Evolutionary conservation across 768 basidiomycete genomes (phyloP).

Genomic region (Suillus discolor): DNA sequence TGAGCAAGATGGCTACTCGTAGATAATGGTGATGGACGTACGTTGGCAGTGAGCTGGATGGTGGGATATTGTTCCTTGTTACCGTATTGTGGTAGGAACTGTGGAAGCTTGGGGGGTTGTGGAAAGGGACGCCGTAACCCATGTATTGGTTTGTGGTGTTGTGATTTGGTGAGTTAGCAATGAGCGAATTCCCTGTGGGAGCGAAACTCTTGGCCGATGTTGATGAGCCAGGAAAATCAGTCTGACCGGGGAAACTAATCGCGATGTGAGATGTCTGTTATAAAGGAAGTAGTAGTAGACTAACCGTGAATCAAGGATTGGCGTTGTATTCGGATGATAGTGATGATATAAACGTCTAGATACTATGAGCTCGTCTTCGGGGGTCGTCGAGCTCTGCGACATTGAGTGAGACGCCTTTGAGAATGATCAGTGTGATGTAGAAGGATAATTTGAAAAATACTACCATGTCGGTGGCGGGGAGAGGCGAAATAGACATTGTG

Average conservation of each 20-base stretch:
- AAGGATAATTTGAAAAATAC: too few species aligned
- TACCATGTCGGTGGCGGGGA: not conserved
- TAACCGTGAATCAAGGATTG: not conserved
- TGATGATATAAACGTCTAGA: not conserved
- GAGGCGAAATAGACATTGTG: not conserved
- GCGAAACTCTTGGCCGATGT: not conserved
- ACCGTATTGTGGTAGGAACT: not conserved
- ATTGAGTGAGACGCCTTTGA: not conserved
- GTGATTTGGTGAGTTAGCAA: not conserved
- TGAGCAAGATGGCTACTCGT: not conserved
- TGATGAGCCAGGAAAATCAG: not conserved
- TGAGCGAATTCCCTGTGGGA: not conserved
- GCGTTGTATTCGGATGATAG: not conserved
- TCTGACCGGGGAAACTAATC: not conserved
- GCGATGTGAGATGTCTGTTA: not conserved
- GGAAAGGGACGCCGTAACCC: not conserved
- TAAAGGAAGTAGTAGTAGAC: not conserved
- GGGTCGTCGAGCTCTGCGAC: not conserved
- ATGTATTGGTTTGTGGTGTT: not conserved
- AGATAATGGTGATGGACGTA: not conserved
- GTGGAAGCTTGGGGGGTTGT: not conserved
- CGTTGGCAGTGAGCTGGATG: not conserved
- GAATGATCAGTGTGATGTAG: not conserved
- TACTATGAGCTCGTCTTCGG: not conserved
- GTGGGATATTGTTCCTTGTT: not conserved